Evolutionary conservation across 2,329 filamentous ascomycete species (phyloP).

Genomic region (Alternaria gansuensis): DNA sequence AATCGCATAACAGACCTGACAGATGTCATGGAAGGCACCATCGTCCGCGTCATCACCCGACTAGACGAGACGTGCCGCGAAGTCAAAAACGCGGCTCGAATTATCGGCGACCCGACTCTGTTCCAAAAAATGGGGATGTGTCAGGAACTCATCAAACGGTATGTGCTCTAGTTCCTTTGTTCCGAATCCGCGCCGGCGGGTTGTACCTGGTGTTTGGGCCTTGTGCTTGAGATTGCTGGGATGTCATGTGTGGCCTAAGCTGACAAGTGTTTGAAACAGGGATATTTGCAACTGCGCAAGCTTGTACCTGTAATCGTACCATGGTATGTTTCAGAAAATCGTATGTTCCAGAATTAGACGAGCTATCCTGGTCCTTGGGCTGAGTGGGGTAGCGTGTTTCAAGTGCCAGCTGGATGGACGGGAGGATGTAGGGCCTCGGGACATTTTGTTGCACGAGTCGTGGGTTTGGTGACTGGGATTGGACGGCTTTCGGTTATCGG

Average conservation of each 20-base stretch:
- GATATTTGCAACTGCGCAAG: conserved; percentile 55
- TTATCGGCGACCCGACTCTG: conserved; percentile 91
- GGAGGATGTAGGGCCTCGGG: not conserved
- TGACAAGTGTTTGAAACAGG: conserved; percentile 36
- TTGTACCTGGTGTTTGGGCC: not conserved
- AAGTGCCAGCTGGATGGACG: conserved; percentile 1
- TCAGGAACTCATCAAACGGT: conserved; percentile 96
- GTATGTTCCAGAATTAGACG: conserved; percentile 5
- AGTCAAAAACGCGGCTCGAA: conserved; percentile 94
- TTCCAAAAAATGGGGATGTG: conserved; percentile 97
- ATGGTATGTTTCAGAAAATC: not conserved
- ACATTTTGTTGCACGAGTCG: conserved; percentile 7
- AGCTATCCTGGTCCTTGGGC: conserved; percentile 2
- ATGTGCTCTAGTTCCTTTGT: conserved; percentile 63
- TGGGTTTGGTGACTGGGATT: conserved; percentile 9
- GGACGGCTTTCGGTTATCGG: conserved; percentile 18
- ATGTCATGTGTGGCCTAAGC: conserved; percentile 3
- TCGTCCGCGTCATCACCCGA: conserved; percentile 91
- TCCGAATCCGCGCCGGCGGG: conserved; percentile 5
- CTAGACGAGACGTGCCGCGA: conserved; percentile 96
- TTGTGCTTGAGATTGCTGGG: not conserved
- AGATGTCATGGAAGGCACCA: conserved; percentile 95
- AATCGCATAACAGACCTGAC: conserved; percentile 96
- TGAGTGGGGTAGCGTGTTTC: not conserved
- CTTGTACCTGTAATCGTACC: conserved; percentile 47